Evolutionary conservation across 2,329 filamentous ascomycete genomes (phyloP), one percentile per base, ranked within the genome.

Genomic region (Hortaea werneckii): DNA sequence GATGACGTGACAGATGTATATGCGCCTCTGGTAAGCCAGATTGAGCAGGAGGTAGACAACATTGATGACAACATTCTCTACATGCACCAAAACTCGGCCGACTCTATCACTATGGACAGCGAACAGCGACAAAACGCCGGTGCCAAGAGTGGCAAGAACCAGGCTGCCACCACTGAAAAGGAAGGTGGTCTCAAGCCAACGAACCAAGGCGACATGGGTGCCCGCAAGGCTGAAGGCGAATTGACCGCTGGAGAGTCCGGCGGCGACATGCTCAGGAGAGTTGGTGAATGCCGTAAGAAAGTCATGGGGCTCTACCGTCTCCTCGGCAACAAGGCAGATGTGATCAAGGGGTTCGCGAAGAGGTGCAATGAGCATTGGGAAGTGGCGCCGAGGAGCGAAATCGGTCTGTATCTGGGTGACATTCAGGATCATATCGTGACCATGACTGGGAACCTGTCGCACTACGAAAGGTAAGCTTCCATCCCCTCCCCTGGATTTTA

Each of bases 371-470:
- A 98, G 71, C 85, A 94, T 54, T 98, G 89, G 88, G 86, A 95
- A 57, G 86, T 98, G 48, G 90, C 92, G 5, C 92, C 92, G 8
- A 79, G 89, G 51, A 92, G 85, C 30, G 92, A 98, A 64, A 96
- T 98, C 62, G 92, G 92, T n/a, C 69, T 98, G 44, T 98, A 96
- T 67, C 72, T 98, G 48, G 92, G 92, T 51, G 92, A 98, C 70
- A 98, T 98, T 53, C 92, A 98, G 66, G 92, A 98, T 70, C 92
- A 98, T 64, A 96, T 98, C 57, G 82, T 98, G 57, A 98, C 92
- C 52, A 98, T 98, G 92, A 96, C 90, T 34, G 86, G 85, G 43
- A 98, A 96, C 63, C 69, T 98, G 61, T 85, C 82, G 54, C 92
- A 98, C 64, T 96, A 96, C 60, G 92, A 98, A 68, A 94, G 89